Conservation (phyloP, 306 rosid genomes). For the Biancaea sappan region DNA sequence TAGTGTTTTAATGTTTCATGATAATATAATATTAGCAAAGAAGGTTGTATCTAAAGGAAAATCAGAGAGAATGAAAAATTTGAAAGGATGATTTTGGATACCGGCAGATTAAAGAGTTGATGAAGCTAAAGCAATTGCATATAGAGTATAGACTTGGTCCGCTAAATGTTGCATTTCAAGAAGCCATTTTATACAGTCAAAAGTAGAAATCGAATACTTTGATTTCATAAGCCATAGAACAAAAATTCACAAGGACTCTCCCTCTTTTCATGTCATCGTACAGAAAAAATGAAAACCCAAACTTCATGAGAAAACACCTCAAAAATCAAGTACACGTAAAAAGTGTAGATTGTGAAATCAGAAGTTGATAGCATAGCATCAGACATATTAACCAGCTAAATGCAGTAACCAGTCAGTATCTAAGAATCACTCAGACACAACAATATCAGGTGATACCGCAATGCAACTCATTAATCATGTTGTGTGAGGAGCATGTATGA, state of each 20-base stretch:
- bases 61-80: neutral
- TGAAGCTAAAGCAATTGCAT: no score
- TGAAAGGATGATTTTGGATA: neutral
- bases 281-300: slow-evolving; percentile 18
- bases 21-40: no score
- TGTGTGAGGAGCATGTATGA: neutral
- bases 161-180: neutral
- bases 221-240: neutral
- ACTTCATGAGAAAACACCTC: neutral
- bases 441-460: no score
- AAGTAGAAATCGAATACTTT: neutral
- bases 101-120: neutral
- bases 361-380: neutral
- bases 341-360: neutral
- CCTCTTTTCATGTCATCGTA: neutral
- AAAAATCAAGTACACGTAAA: neutral
- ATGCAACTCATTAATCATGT: no score
- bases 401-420: neutral
- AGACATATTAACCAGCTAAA: neutral
- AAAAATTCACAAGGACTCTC: neutral
- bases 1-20: no score
- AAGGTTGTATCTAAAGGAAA: neutral
- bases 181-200: slow-evolving; percentile 5
- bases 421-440: neutral
- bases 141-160: no score